Evolutionary conservation across 306 rosid species (phyloP), one percentile per base, ranked within the genome.

Genomic region (Trichosanthes truncata): DNA sequence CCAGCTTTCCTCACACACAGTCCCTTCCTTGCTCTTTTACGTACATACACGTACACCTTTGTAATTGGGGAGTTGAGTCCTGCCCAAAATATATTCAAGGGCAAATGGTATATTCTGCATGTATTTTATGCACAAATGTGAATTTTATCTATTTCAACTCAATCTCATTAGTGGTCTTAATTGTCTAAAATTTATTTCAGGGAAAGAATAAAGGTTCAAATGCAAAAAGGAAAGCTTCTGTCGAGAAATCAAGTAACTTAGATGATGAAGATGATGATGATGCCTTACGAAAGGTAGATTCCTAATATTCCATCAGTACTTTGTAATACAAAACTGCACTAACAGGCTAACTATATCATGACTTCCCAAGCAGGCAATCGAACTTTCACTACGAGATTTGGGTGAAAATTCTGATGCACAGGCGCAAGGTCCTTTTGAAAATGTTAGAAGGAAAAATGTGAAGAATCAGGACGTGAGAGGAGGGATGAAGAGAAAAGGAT

Each of bases 371-470:
- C 85, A 95, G 98, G 97, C 97, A 49, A 91, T 95, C 75, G 88
- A 93, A 71, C 93, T 92, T 85, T 95, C 97, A 21, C 85, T 95
- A 29, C 89, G 81, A 84, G 89, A 53, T 52, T 68, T 88, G 59
- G 89, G 68, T 4, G 88, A 84, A 60, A 74, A 62, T 51, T 78
- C 91, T 3, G 78, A 78, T 46, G 81, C 84, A 60, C 79, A 82
- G 73, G 76, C 56, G 71, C 78, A 11, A 33, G 78, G 83, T 79
- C 12, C 71, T 38, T 14, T 36, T 20, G 81, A 51, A 68, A 80
- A 52, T 12, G 84, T 83, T 76, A 83, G 43, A 74, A 86, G 80
- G 83, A 85, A 83, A 79, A 85, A 79, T 59, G 59, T 18, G 76
- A 82, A 49, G 51, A 14, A 26, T 57, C 89, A 77, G 75, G 89